Percentiles rank a stretch among this genome's conserved stretches.
Conservation (phyloP, 148 eudicot genomes). For the Vaccinium vitisidaea region DNA sequence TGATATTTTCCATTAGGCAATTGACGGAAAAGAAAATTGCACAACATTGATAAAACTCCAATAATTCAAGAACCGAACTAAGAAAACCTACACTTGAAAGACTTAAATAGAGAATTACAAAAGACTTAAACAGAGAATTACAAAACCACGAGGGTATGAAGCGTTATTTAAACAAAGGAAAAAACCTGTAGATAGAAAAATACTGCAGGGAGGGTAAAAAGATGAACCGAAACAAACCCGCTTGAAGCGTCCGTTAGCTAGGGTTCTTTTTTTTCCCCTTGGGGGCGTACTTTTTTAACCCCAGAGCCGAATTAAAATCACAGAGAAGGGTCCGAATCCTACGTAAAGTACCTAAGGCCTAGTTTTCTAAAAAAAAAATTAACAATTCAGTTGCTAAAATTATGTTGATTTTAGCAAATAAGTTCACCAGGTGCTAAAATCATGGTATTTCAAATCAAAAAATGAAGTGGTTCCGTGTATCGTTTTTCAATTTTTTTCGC, state of each 20-base stretch:
- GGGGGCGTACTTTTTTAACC: neutral
- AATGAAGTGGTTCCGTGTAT: too few species aligned
- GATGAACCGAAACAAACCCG: neutral
- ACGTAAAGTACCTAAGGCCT: neutral
- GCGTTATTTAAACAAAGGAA: neutral
- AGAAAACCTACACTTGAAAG: neutral
- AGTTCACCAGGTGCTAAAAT: too few species aligned
- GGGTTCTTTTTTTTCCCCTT: neutral
- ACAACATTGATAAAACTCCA: neutral
- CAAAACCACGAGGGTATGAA: too few species aligned
- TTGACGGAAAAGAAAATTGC: too few species aligned
- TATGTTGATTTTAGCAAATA: too few species aligned
- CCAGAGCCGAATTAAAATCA: neutral
- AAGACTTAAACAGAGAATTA: too few species aligned
- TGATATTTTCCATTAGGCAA: too few species aligned
- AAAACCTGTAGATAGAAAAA: neutral
- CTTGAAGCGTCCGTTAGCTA: neutral
- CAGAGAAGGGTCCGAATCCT: slow-evolving; percentile 1
- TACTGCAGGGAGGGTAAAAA: neutral
- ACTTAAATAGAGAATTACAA: too few species aligned
- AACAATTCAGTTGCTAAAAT: too few species aligned
- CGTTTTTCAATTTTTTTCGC: too few species aligned
- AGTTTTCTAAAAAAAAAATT: too few species aligned
- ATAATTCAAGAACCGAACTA: neutral
- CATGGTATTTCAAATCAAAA: too few species aligned